Conservation (phyloP, 768 basidiomycete genomes). For the Pleurotus giganteus region DNA sequence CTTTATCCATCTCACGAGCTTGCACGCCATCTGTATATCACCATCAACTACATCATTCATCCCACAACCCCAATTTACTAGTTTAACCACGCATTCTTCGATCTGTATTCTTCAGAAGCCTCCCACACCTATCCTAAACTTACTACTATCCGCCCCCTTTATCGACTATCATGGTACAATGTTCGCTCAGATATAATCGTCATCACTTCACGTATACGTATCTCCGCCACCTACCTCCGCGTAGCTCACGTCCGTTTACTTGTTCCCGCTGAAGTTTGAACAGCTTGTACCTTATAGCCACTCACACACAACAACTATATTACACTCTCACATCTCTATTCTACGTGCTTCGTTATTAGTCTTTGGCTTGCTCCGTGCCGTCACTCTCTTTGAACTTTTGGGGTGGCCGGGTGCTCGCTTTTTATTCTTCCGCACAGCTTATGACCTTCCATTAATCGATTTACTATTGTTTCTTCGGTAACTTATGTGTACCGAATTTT, state of each 20-base stretch:
- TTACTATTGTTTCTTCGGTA: background rate
- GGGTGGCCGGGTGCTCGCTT: background rate
- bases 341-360: background rate
- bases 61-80: background rate
- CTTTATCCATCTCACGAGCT: conserved; percentile 1
- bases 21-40: conserved; percentile 9
- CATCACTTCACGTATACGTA: background rate
- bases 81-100: background rate
- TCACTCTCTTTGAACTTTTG: background rate
- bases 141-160: background rate
- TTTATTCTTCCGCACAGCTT: background rate
- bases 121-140: background rate
- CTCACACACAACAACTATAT: background rate
- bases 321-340: background rate
- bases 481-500: background rate
- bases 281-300: conserved; percentile 5
- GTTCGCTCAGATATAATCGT: background rate
- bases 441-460: background rate
- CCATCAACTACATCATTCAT: background rate
- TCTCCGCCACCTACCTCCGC: background rate
- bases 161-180: background rate
- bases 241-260: background rate
- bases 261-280: background rate
- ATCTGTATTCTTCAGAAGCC: conserved; percentile 2
- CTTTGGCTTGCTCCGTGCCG: background rate